A percentile compares a stretch with the other conserved stretches of the same genome.
These are phyloP conservation scores for Wickerhamiella dianesei DNA, from an alignment of 805 yeast genomes.

Conservation along the genomic window DNA sequence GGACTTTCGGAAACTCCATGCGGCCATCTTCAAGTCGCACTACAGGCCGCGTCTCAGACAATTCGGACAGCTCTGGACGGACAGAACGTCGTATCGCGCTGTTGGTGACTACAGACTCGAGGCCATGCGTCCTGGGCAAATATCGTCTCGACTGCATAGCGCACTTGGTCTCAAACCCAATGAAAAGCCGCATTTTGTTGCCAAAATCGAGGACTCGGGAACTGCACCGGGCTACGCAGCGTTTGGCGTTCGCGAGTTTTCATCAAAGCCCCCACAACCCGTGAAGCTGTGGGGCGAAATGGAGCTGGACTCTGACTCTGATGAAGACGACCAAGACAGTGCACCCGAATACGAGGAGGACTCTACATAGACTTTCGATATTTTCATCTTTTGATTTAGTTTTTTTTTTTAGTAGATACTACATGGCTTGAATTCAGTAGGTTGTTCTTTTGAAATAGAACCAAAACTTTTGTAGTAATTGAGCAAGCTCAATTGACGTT, in stretches of 20 bases:
- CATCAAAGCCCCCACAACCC: slow-evolving; percentile 24
- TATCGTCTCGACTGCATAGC: slow-evolving; percentile 45
- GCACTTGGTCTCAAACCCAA: slow-evolving; percentile 57
- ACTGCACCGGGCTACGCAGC: slow-evolving; percentile 71
- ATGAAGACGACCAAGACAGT: not conserved
- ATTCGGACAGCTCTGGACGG: slow-evolving; percentile 47
- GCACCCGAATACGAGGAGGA: not conserved
- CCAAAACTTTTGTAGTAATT: no score
- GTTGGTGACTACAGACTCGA: not conserved
- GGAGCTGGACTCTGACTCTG: slow-evolving; percentile 1
- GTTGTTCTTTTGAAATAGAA: no score
- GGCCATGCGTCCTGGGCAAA: not conserved
- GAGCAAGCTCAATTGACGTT: no score
- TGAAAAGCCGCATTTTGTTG: slow-evolving; percentile 68
- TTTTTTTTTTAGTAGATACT: no score
- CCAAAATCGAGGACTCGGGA: slow-evolving; percentile 53
- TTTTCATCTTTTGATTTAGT: not conserved
- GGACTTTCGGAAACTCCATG: slow-evolving; percentile 67
- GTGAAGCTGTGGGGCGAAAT: slow-evolving; percentile 8
- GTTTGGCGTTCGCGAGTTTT: not conserved
- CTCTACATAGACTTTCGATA: not conserved
- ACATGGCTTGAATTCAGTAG: no score
- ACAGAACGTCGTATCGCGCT: not conserved
- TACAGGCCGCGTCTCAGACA: slow-evolving; percentile 49
- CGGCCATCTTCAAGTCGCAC: slow-evolving; percentile 78